phyloP scores from a whole-genome alignment of 1,284 basidiomycete species.

The Puccinia sorghi region DNA sequence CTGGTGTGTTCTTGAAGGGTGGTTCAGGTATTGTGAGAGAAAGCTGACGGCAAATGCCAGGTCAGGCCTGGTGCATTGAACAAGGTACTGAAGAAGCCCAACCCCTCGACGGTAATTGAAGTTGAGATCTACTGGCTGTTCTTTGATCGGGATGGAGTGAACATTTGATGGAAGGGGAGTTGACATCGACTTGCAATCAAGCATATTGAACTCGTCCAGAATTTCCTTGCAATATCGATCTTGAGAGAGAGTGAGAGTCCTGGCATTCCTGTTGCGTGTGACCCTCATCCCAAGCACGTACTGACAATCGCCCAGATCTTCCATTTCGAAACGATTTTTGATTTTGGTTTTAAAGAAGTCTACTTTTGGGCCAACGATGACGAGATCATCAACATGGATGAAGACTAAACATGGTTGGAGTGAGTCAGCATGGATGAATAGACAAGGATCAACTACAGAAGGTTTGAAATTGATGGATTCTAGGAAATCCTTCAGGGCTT shows the following conservation, averaged over 20 bases:
- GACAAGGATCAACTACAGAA: background rate
- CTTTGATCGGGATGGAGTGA: background rate
- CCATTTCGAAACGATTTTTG: constrained; percentile 7
- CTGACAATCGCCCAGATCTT: background rate
- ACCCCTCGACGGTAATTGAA: constrained; percentile 16
- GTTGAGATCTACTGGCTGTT: background rate
- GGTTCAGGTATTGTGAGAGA: constrained; percentile 9
- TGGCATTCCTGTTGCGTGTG: background rate
- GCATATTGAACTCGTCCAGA: background rate
- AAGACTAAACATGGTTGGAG: no score
- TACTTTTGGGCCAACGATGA: no score
- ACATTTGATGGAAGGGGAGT: background rate
- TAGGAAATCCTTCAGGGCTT: background rate
- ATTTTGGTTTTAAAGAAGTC: background rate
- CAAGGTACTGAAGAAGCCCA: no score
- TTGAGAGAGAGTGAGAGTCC: background rate
- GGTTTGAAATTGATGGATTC: background rate
- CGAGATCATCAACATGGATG: constrained; percentile 14
- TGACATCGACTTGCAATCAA: background rate
- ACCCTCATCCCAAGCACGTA: constrained; percentile 10
- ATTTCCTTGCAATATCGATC: background rate
- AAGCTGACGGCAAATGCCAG: background rate
- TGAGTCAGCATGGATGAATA: constrained; percentile 22
- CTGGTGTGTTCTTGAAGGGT: background rate
- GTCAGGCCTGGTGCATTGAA: constrained; percentile 18